Conservation (phyloP, 306 rosid species). For the Sechiopsis laciniata region DNA sequence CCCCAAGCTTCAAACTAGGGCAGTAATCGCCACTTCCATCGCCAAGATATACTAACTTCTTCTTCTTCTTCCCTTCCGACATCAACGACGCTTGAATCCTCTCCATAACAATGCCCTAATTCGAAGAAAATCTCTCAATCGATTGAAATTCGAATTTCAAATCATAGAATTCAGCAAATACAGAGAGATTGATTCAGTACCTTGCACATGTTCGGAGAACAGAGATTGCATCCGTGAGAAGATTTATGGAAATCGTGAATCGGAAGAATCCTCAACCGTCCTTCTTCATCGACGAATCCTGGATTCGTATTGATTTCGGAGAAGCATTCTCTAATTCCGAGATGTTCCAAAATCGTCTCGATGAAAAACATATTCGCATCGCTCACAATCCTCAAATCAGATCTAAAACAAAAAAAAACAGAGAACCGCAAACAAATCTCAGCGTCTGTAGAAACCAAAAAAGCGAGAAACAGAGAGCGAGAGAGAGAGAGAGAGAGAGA, state of each 20-base stretch:
- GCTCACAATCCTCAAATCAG: slow-evolving; percentile 23
- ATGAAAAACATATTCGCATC: slow-evolving; percentile 20
- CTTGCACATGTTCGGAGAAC: slow-evolving; percentile 80
- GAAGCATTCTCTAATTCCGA: slow-evolving; percentile 21
- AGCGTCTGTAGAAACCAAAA: neutral
- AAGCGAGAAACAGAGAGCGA: neutral
- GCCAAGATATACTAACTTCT: slow-evolving; percentile 48
- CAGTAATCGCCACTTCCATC: slow-evolving; percentile 61
- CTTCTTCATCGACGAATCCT: slow-evolving; percentile 18
- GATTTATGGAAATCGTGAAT: slow-evolving; percentile 28
- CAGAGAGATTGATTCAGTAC: slow-evolving; percentile 23
- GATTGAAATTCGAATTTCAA: neutral
- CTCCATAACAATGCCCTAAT: slow-evolving; percentile 41
- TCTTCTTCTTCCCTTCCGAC: slow-evolving; percentile 28
- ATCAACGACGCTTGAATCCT: slow-evolving; percentile 31
- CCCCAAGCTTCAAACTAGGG: slow-evolving; percentile 50
- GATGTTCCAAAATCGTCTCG: slow-evolving; percentile 15
- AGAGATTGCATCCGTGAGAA: slow-evolving; percentile 43
- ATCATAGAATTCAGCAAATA: neutral
- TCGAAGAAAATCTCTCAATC: neutral
- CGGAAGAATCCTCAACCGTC: slow-evolving; percentile 17
- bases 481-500: too few relatives aligned
- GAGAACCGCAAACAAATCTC: neutral
- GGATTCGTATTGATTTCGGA: slow-evolving; percentile 21
- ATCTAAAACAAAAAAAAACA: neutral